Conservation (phyloP, 164 flowering plant genomes). For the Magnolia sinica region DNA sequence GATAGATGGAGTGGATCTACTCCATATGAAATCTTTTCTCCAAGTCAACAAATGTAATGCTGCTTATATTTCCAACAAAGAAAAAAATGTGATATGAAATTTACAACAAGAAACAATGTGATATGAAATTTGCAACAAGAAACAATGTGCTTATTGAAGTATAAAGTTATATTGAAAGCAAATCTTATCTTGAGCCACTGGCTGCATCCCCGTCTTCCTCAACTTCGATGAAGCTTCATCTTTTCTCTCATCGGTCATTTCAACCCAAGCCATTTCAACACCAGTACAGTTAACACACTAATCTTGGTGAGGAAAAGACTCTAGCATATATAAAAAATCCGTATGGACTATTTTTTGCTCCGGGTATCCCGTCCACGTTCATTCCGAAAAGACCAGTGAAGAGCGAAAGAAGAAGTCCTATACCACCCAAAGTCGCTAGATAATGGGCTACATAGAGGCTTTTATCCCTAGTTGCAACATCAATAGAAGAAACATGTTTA, state of each 20-base stretch:
- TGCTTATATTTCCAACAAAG: too few relatives aligned
- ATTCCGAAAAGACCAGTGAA: slow-evolving; percentile 90
- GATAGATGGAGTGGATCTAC: too few relatives aligned
- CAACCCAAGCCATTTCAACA: slow-evolving; percentile 68
- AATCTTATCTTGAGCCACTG: too few relatives aligned
- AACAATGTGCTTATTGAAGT: not conserved
- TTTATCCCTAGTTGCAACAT: slow-evolving; percentile 50
- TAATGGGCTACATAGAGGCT: slow-evolving; percentile 87
- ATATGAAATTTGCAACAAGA: not conserved
- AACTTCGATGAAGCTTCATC: slow-evolving; percentile 67
- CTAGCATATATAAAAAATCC: slow-evolving; percentile 74
- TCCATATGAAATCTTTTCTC: too few relatives aligned
- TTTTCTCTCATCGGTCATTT: slow-evolving; percentile 55
- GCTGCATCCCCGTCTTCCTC: not conserved
- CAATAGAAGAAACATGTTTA: too few relatives aligned
- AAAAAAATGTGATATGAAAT: too few relatives aligned
- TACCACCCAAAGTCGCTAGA: slow-evolving; percentile 81
- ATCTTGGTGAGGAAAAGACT: slow-evolving; percentile 50
- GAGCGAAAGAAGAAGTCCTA: slow-evolving; percentile 83
- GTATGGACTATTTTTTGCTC: slow-evolving; percentile 65
- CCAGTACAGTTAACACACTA: slow-evolving; percentile 53
- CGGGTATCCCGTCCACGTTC: slow-evolving; percentile 95
- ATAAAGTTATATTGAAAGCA: too few relatives aligned
- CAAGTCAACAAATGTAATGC: too few relatives aligned
- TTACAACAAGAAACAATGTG: not conserved